phyloP scores from a whole-genome alignment of 1,284 basidiomycete genomes.

The Ganoderma resinaceum region DNA sequence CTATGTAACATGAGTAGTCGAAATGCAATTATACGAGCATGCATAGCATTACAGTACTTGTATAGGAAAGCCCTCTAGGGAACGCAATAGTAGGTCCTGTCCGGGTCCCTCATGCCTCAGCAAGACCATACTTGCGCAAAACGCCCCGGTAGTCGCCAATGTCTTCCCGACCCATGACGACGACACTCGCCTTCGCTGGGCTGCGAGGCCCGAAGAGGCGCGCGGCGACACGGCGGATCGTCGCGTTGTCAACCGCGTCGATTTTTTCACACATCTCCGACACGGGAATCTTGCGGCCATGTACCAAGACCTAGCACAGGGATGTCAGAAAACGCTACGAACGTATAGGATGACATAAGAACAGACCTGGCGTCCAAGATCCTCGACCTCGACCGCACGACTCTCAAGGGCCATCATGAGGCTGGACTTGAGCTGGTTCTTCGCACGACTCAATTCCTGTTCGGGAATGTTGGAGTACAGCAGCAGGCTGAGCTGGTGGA shows the following conservation, averaged over 20 bases:
- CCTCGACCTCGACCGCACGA: conserved; percentile 89
- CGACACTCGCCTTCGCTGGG: conserved; percentile 69
- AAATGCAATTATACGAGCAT: conserved; percentile 3
- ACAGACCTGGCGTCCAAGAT: conserved; percentile 82
- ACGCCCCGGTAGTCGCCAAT: conserved; percentile 64
- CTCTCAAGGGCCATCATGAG: conserved; percentile 98
- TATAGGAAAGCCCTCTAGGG: conserved; percentile 5
- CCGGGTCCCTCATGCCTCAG: conserved; percentile 36
- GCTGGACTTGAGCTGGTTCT: conserved; percentile 95
- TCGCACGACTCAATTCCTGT: conserved; percentile 84
- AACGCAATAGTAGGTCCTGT: not conserved
- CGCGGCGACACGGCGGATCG: conserved; percentile 76
- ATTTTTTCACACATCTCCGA: conserved; percentile 94
- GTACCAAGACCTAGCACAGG: conserved; percentile 83
- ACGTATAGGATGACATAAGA: conserved; percentile 1
- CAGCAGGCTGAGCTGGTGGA: conserved; percentile 83
- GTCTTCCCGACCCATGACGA: conserved; percentile 79
- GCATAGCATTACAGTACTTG: conserved; percentile 13
- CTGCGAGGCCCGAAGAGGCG: conserved; percentile 74
- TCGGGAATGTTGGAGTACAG: conserved; percentile 71
- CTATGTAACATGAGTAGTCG: conserved; percentile 8
- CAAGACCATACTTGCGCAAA: conserved; percentile 75
- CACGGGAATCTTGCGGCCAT: conserved; percentile 86
- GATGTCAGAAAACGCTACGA: conserved; percentile 4
- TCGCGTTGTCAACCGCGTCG: conserved; percentile 78